Evolutionary conservation across 2,329 filamentous ascomycete genomes (phyloP).

Genomic region (Lasiodiplodia hormozganensis): DNA sequence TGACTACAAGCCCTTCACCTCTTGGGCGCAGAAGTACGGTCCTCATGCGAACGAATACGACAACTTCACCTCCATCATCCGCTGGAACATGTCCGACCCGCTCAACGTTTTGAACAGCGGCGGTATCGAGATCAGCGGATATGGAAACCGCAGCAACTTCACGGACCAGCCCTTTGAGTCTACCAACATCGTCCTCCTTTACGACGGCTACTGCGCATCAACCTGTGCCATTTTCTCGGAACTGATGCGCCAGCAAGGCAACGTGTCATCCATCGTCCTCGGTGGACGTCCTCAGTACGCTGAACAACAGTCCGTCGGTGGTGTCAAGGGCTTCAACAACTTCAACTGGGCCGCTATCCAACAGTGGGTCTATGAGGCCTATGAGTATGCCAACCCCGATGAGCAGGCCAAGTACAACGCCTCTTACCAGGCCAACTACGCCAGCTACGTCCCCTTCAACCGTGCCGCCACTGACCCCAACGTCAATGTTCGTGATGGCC

Average conservation of each 20-base stretch:
- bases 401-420: constrained; percentile 37
- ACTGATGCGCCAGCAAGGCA: constrained; percentile 59
- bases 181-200: constrained; percentile 60
- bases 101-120: constrained; percentile 39
- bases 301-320: constrained; percentile 62
- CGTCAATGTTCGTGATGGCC: constrained; percentile 47
- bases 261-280: constrained; percentile 61
- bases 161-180: constrained; percentile 61
- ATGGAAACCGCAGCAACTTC: constrained; percentile 51
- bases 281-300: constrained; percentile 57
- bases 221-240: constrained; percentile 65
- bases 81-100: constrained; percentile 47
- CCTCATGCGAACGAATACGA: constrained; percentile 50
- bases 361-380: constrained; percentile 35
- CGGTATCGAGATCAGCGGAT: constrained; percentile 47
- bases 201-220: constrained; percentile 66
- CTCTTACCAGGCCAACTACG: constrained; percentile 40
- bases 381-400: constrained; percentile 31
- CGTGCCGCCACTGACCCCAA: constrained; percentile 35
- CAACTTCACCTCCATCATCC: constrained; percentile 41
- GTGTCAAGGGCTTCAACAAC: constrained; percentile 58
- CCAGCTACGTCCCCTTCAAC: constrained; percentile 37
- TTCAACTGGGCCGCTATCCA: constrained; percentile 45
- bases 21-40: constrained; percentile 52
- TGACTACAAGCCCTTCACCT: constrained; percentile 57